phyloP scores from a whole-genome alignment of 352 stramenopile genomes.

The Elongisporangium senticosum region DNA sequence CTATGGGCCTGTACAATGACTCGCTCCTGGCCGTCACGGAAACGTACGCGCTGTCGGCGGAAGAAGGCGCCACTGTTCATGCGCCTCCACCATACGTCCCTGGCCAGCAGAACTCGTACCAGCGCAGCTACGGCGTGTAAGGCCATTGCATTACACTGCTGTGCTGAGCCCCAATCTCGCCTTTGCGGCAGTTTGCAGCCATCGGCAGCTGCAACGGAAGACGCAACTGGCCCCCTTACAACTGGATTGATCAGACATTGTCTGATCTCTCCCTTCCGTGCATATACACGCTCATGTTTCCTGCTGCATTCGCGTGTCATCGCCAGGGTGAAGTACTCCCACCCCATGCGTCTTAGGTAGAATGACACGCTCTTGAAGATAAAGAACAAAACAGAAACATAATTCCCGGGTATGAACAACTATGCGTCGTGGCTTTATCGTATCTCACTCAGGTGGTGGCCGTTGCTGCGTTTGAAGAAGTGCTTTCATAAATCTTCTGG shows the following conservation, averaged over 20 bases:
- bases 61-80: conserved; percentile 49
- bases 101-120: conserved; percentile 88
- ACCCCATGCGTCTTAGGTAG: background rate
- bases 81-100: conserved; percentile 79
- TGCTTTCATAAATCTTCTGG: conserved; percentile 56
- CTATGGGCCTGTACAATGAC: conserved; percentile 87
- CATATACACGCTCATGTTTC: background rate
- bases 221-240: background rate
- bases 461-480: background rate
- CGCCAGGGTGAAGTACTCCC: background rate
- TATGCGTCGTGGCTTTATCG: background rate
- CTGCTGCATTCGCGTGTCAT: background rate
- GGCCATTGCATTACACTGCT: background rate
- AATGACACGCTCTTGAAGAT: background rate
- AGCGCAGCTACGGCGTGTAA: conserved; percentile 84
- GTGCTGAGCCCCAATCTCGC: background rate
- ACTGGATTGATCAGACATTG: conserved; percentile 4
- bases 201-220: conserved; percentile 12
- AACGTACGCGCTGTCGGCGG: conserved; percentile 77
- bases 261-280: conserved; percentile 10
- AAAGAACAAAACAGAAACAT: background rate
- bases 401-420: background rate
- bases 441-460: background rate
- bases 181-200: conserved; percentile 3
- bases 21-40: conserved; percentile 82